Conservation (phyloP, 352 stramenopile species). For the Globisporangium nodosum region DNA sequence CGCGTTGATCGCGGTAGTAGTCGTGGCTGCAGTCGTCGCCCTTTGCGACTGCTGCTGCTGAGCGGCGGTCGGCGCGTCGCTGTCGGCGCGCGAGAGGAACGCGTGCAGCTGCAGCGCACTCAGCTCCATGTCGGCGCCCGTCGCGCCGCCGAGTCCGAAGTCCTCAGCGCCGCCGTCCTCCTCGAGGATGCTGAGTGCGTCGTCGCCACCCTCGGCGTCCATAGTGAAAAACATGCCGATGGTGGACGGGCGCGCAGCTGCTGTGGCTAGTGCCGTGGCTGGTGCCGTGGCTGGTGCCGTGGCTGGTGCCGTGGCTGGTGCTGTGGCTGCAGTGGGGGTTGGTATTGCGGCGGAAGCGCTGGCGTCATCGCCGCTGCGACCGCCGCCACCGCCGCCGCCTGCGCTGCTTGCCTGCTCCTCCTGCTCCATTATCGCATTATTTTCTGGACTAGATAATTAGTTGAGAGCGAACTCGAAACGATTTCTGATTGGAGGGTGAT, state of each 20-base stretch:
- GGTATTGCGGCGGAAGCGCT: too few relatives aligned
- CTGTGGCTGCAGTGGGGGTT: not conserved
- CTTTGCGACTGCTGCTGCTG: not conserved
- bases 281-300: not conserved
- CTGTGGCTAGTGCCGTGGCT: not conserved
- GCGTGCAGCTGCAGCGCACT: conserved; percentile 47
- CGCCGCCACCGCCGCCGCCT: too few relatives aligned
- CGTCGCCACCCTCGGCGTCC: conserved; percentile 10
- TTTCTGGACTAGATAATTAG: too few relatives aligned
- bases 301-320: too few relatives aligned
- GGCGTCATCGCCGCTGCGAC: too few relatives aligned
- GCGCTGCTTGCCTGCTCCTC: too few relatives aligned
- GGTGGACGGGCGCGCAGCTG: too few relatives aligned
- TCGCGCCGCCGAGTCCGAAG: conserved; percentile 33
- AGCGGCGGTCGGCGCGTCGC: conserved; percentile 2
- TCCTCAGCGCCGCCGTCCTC: conserved; percentile 45
- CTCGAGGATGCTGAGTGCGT: conserved; percentile 40
- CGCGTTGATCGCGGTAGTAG: conserved; percentile 24
- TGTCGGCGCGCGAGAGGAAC: conserved; percentile 35
- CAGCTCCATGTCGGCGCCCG: conserved; percentile 36
- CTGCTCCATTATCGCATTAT: too few relatives aligned
- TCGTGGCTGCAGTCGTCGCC: not conserved
- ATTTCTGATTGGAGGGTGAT: too few relatives aligned
- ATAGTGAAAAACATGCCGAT: conserved; percentile 18
- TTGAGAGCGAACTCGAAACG: too few relatives aligned